Percentiles rank a stretch among this genome's conserved stretches.
Conservation (phyloP, 1,139 yeast genomes). For the Dujonia santamariae region DNA sequence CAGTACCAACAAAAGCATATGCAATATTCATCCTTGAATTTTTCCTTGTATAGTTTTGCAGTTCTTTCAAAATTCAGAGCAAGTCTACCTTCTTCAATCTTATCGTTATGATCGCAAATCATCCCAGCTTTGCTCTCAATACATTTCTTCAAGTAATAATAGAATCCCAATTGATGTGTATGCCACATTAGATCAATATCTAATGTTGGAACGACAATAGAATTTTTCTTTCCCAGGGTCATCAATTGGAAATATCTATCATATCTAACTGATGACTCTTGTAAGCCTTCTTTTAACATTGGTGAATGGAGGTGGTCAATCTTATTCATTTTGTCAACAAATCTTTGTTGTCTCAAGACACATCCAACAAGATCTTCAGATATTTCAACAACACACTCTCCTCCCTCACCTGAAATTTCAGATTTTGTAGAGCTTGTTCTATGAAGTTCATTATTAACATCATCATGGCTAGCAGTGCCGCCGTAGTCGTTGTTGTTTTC, state of each 20-base stretch:
- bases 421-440: no score
- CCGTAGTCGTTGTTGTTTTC: no score
- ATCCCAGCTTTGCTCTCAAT: slow-evolving; percentile 11
- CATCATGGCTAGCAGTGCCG: no score
- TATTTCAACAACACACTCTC: slow-evolving; percentile 15
- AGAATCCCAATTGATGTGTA: slow-evolving; percentile 24
- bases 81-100: slow-evolving; percentile 11
- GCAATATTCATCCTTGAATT: slow-evolving; percentile 11
- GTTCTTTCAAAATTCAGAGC: slow-evolving; percentile 13
- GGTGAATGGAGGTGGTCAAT: slow-evolving; percentile 28
- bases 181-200: slow-evolving; percentile 32
- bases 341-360: slow-evolving; percentile 28
- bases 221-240: slow-evolving; percentile 12
- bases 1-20: slow-evolving; percentile 17
- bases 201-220: slow-evolving; percentile 21
- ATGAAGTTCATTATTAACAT: no score
- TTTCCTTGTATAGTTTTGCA: slow-evolving; percentile 10
- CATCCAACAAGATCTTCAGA: slow-evolving; percentile 31
- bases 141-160: slow-evolving; percentile 12
- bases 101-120: slow-evolving; percentile 16
- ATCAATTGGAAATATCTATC: slow-evolving; percentile 23
- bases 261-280: slow-evolving; percentile 22
- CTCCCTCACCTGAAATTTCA: no score
- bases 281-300: slow-evolving; percentile 16
- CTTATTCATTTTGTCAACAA: slow-evolving; percentile 26